Base-by-base conservation (phyloP, 2,329 filamentous ascomycete species). In the Phoma herbarum region DNA sequence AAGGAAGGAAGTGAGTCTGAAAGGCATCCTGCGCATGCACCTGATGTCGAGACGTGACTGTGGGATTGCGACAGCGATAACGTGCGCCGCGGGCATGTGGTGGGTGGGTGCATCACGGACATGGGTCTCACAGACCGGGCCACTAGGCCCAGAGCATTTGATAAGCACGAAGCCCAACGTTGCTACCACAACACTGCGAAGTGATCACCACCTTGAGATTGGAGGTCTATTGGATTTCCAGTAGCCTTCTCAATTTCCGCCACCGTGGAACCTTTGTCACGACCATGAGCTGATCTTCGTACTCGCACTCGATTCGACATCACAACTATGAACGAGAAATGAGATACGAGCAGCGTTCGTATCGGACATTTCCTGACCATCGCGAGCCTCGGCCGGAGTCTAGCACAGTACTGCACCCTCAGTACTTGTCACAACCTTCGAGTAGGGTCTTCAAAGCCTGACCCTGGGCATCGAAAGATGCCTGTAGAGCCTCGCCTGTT, bases 381-480 rank as follows among this genome's bases (percentile, higher is more conserved):
- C 25, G 18, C 35, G 35, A 52, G 43, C 37, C 20, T 18, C n/a
- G 23, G 20, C 18, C 12, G n/a, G 18, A 20, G 23, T 49, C 28
- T n/a, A 25, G 43, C 28, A 57, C 26, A 26, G 14, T 6, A 8
- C 20, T 12, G 26, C 9, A 12, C n/a, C 11, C 29, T 49, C 29
- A 48, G 7, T 48, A n/a, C 18, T 28, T 45, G 14, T 49, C 37
- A 16, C 55, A 53, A 3, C 39, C 44, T 50, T 71, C 64, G 6
- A 71, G 57, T 31, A 61, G 59, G 41, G 67, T 26, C 62, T 72
- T 75, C 35, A 75, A 50, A 7, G 68, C 73, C 44, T 62, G 39
- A 16, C 60, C 71, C 52, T 75, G 73, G 4, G 62, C 72, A 22
- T 70, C 66, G 47, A 75, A 75, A 3, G 61, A 62, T 22, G 63